phyloP scores from a whole-genome alignment of 179 eudicot genomes.

The Spergularia azorica region DNA sequence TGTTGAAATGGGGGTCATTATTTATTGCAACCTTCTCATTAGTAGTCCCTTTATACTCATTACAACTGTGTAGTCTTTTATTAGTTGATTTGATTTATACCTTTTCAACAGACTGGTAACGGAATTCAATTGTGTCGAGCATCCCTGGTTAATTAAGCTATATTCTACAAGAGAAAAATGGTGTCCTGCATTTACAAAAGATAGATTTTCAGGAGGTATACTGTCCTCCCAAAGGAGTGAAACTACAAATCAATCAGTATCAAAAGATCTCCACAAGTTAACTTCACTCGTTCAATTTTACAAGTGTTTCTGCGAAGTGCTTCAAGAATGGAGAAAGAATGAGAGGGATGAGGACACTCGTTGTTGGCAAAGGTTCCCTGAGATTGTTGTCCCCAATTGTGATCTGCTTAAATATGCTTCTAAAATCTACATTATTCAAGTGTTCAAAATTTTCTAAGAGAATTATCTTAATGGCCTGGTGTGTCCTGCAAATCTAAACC shows the following conservation, averaged over 20 bases:
- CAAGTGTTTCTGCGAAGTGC: background rate
- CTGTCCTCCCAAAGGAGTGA: constrained; percentile 1
- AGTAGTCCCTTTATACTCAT: background rate
- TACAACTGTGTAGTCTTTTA: background rate
- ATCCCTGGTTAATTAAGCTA: background rate
- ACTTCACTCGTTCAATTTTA: background rate
- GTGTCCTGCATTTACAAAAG: background rate
- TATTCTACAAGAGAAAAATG: background rate
- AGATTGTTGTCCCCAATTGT: background rate
- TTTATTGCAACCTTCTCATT: too few relatives aligned
- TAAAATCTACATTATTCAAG: background rate
- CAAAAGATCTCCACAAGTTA: background rate
- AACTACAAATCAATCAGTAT: background rate
- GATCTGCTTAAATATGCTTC: background rate
- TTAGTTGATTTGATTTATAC: background rate
- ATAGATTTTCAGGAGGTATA: background rate
- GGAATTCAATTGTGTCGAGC: background rate
- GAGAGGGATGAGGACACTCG: background rate
- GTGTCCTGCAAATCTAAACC: background rate
- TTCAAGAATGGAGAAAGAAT: too few relatives aligned
- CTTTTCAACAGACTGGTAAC: background rate
- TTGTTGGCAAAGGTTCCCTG: background rate
- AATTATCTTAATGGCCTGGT: background rate
- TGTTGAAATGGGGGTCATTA: too few relatives aligned
- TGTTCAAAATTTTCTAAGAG: background rate